Percentiles rank a stretch among this genome's conserved stretches.
phyloP scores from a whole-genome alignment of 495 filamentous ascomycete genomes.

The Aspergillus cavernicola region DNA sequence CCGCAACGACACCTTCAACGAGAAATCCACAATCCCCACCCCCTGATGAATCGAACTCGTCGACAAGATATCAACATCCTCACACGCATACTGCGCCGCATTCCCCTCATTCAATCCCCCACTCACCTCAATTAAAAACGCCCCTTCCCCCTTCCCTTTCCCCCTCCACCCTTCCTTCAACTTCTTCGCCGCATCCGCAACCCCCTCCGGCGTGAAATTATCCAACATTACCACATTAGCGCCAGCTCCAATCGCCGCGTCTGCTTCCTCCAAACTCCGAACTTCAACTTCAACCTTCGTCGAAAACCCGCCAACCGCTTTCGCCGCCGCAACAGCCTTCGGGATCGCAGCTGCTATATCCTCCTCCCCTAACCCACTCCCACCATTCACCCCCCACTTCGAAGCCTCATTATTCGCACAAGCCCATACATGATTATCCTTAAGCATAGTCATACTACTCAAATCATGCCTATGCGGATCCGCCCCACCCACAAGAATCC shows the following conservation, averaged over 20 bases:
- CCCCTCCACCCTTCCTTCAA: conserved; percentile 74
- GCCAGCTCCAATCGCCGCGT: conserved; percentile 85
- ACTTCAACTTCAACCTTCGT: conserved; percentile 97
- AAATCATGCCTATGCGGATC: conserved; percentile 91
- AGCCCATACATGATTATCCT: conserved; percentile 97
- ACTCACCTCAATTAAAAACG: conserved; percentile 84
- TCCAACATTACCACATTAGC: conserved; percentile 97
- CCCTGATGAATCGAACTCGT: conserved; percentile 97
- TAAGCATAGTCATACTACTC: conserved; percentile 94
- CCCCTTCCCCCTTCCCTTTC: conserved; percentile 34
- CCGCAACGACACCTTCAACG: conserved; percentile 71
- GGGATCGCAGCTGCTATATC: conserved; percentile 66
- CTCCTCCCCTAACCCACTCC: conserved; percentile 9
- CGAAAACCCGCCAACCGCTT: conserved; percentile 78
- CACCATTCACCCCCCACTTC: not conserved
- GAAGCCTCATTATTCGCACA: conserved; percentile 50
- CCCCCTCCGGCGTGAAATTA: conserved; percentile 78
- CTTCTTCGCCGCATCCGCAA: conserved; percentile 63
- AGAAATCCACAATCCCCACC: conserved; percentile 88
- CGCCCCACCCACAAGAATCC: conserved; percentile 87
- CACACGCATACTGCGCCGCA: conserved; percentile 72
- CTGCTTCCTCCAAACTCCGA: conserved; percentile 76
- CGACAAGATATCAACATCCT: conserved; percentile 90
- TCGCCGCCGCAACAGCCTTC: conserved; percentile 76
- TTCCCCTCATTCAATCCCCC: conserved; percentile 86